Percentiles rank a stretch among this genome's conserved stretches.
Conservation (phyloP, 768 basidiomycete species). For the Xerocomellus intermedius region DNA sequence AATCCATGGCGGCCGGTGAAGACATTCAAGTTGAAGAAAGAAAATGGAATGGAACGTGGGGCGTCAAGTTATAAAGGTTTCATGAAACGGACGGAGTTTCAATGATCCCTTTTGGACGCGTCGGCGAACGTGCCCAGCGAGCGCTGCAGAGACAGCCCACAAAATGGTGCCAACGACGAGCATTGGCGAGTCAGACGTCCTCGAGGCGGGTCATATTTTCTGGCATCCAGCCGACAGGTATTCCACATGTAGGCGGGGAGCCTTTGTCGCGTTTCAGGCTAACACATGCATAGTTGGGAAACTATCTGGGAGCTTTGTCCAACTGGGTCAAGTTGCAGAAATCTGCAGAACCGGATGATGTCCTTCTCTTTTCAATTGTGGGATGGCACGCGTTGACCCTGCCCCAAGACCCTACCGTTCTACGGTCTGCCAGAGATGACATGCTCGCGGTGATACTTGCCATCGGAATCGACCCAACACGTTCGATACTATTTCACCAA, state of each 20-base stretch:
- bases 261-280: not conserved
- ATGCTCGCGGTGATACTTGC: conserved; percentile 84
- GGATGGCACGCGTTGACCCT: conserved; percentile 95
- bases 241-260: conserved; percentile 67
- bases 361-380: conserved; percentile 81
- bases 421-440: conserved; percentile 63
- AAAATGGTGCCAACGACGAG: conserved; percentile 5
- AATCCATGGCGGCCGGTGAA: conserved; percentile 18
- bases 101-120: conserved; percentile 22
- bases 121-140: conserved; percentile 1
- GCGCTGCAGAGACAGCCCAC: not conserved
- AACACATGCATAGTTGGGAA: conserved; percentile 65
- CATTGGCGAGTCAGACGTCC: conserved; percentile 2
- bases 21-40: not conserved
- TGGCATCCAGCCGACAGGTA: conserved; percentile 92
- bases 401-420: conserved; percentile 72
- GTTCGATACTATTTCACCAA: conserved; percentile 80
- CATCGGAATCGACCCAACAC: conserved; percentile 76
- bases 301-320: conserved; percentile 85
- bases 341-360: conserved; percentile 53
- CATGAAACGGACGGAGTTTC: conserved; percentile 31
- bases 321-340: conserved; percentile 87
- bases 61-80: conserved; percentile 2
- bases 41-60: not conserved
- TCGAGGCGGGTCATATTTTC: conserved; percentile 63